These are phyloP conservation scores for Neonectria ditissima DNA, from an alignment of 2,329 filamentous ascomycete genomes.

Conservation along the genomic window DNA sequence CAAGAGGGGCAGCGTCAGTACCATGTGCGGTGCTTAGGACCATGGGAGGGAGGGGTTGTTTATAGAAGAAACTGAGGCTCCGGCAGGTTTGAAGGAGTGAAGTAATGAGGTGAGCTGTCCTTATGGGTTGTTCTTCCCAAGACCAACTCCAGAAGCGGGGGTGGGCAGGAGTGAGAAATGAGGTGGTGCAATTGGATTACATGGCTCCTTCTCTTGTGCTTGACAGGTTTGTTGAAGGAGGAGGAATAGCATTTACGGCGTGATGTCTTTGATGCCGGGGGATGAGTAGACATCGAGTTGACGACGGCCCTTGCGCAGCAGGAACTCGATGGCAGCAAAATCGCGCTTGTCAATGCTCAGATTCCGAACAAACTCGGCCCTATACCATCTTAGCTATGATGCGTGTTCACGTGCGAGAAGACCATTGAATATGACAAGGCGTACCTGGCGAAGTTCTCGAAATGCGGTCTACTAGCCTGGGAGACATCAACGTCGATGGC, in stretches of 20 bases:
- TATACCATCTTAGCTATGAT: conserved; percentile 50
- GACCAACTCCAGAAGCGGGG: conserved; percentile 11
- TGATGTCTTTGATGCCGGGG: conserved; percentile 82
- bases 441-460: conserved; percentile 73
- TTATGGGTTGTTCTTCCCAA: not conserved
- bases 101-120: not conserved
- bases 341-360: conserved; percentile 81
- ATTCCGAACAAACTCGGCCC: conserved; percentile 82
- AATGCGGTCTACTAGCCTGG: conserved; percentile 69
- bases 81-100: not conserved
- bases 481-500: conserved; percentile 32
- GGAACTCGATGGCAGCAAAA: conserved; percentile 86
- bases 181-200: conserved; percentile 9
- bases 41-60: not conserved
- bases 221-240: not conserved
- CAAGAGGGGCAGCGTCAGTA: conserved; percentile 15
- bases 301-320: conserved; percentile 82
- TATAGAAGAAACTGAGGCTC: conserved; percentile 9
- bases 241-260: conserved; percentile 45
- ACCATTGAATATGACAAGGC: conserved; percentile 31
- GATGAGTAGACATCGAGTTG: conserved; percentile 87
- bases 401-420: no score
- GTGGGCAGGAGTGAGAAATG: not conserved
- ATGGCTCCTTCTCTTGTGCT: conserved; percentile 2
- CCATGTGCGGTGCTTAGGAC: conserved; percentile 2